Evolutionary conservation across 2,329 filamentous ascomycete species (phyloP), one percentile per base, ranked within the genome.

Genomic region (Conoideocrella luteorostrata): DNA sequence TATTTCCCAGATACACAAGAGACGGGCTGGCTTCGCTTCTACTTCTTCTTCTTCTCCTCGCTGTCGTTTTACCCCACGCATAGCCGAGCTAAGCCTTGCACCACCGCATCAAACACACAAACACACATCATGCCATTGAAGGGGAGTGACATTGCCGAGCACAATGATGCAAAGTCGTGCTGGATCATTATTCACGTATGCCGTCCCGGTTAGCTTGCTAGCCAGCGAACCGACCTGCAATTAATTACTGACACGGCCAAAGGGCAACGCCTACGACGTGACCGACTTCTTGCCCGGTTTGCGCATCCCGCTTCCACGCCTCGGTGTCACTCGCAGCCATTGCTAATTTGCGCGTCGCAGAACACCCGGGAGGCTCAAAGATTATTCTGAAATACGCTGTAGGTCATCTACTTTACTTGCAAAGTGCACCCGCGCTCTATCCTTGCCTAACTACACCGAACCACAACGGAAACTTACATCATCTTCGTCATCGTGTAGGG

Each of bases 341-440:
- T 10, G 39, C 33, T 23, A 3, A 33, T 11, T 21, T 22, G 21
- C 5, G 12, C 2, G 13, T 28, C 6, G 11, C 53, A 82, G 88
- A 95, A 64, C 89, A 95, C 59, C 90, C 90, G 20, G 90, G 90
- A 48, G 90, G 88, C 29, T 76, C 82, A 52, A 93, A 91, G 61
- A 94, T 97, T 63, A 97, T 98, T 58, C 77, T 98, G 52, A 95
- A 95, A 70, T 95, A 96, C 68, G 90, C 90, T 23, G 77, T 78
- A 60, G 50, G 73, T 50, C 7, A 11, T n/a, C 15, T 17, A 26
- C 39, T 18, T 36, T 12, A n/a, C n/a, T n/a, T n/a, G n/a, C n/a
- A n/a, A n/a, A n/a, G n/a, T n/a, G n/a, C n/a, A n/a, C n/a, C n/a
- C n/a, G n/a, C n/a, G n/a, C n/a, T n/a, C n/a, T n/a, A n/a, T n/a